Evolutionary conservation across 805 yeast species (phyloP).

Genomic region (Saturnispora zaruensis): DNA sequence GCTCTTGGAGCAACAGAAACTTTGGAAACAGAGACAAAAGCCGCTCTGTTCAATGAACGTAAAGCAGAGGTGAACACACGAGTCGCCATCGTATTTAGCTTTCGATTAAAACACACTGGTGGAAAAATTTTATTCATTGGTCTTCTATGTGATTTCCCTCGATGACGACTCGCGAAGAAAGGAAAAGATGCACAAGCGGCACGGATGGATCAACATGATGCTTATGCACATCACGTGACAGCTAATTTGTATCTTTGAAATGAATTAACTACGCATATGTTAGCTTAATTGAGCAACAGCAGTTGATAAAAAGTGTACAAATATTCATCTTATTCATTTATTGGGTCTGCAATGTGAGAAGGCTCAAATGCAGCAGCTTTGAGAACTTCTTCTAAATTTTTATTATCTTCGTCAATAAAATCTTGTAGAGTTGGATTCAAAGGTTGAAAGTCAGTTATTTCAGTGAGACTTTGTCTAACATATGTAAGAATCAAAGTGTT

Average conservation of each 20-base stretch:
- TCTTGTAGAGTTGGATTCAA: slow-evolving; percentile 22
- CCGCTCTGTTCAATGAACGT: slow-evolving; percentile 24
- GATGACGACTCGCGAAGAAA: background rate
- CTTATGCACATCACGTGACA: background rate
- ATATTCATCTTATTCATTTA: background rate
- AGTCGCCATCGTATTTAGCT: slow-evolving; percentile 22
- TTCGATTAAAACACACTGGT: background rate
- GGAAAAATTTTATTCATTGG: background rate
- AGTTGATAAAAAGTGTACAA: background rate
- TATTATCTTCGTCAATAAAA: slow-evolving; percentile 29
- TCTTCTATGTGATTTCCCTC: background rate
- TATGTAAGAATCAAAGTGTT: slow-evolving; percentile 29
- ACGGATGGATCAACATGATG: background rate
- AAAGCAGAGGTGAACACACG: slow-evolving; percentile 25
- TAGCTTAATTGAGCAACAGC: background rate
- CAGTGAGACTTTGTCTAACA: slow-evolving; percentile 25
- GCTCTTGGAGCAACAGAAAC: slow-evolving; percentile 16
- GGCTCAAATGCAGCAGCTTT: background rate
- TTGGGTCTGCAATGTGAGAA: background rate
- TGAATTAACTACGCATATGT: too few relatives aligned
- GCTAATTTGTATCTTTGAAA: background rate
- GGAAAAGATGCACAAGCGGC: background rate
- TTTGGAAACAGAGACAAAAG: slow-evolving; percentile 16
- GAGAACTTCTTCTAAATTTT: slow-evolving; percentile 12
- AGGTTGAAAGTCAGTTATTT: slow-evolving; percentile 3